A percentile compares a stretch with the other conserved stretches of the same genome.
These are phyloP conservation scores for Parastagonospora nodorum DNA, from an alignment of 2,329 filamentous ascomycete genomes.

Conservation along the genomic window DNA sequence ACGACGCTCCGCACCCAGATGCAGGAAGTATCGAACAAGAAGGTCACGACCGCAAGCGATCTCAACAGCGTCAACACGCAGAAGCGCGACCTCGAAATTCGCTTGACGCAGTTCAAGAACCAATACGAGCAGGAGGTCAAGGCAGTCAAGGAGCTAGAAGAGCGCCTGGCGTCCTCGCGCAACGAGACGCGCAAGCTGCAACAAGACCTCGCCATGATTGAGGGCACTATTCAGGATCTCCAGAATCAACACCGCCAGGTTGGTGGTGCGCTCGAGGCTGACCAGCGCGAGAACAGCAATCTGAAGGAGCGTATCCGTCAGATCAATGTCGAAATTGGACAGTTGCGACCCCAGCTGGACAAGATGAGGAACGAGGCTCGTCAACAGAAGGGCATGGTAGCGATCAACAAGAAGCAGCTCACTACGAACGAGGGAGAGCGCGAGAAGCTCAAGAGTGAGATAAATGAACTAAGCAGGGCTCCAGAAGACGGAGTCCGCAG, in stretches of 20 bases:
- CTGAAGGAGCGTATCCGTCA: conserved; percentile 87
- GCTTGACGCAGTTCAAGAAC: conserved; percentile 81
- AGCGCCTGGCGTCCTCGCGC: conserved; percentile 75
- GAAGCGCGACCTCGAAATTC: conserved; percentile 90
- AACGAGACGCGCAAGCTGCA: conserved; percentile 84
- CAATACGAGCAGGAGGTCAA: conserved; percentile 94
- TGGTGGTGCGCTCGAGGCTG: conserved; percentile 74
- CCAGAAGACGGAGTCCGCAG: conserved; percentile 58
- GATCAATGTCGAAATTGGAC: conserved; percentile 79
- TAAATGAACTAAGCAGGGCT: conserved; percentile 68
- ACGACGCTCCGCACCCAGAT: conserved; percentile 89
- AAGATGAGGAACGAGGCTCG: conserved; percentile 90
- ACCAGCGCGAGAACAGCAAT: conserved; percentile 84
- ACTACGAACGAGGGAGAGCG: conserved; percentile 86
- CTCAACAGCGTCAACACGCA: conserved; percentile 80
- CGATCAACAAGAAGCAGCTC: conserved; percentile 98
- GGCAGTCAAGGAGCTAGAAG: conserved; percentile 81
- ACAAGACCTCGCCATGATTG: conserved; percentile 80
- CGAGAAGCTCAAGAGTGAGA: conserved; percentile 83
- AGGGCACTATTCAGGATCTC: conserved; percentile 79
- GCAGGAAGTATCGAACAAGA: conserved; percentile 87
- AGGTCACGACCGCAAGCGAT: conserved; percentile 77
- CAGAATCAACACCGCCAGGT: conserved; percentile 82
- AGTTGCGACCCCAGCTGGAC: conserved; percentile 88
- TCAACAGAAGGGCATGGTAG: conserved; percentile 93